Evolutionary conservation across 2,329 filamentous ascomycete species (phyloP), one percentile per base, ranked within the genome.

Genomic region (Fusarium musae): DNA sequence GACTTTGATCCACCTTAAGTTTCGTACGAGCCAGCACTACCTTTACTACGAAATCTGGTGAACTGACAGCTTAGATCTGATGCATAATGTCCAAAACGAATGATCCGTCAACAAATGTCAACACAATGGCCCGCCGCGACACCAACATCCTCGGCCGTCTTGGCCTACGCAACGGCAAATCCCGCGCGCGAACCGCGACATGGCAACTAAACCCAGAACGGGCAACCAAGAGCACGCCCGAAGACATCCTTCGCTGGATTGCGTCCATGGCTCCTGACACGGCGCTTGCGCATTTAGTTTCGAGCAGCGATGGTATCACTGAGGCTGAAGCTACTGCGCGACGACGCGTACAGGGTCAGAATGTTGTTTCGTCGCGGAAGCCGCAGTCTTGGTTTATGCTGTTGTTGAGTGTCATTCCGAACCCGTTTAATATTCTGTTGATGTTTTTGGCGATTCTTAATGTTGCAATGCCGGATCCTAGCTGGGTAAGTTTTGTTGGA

Each of bases 371-470:
- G 5, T 61, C 59, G 3, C 9, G 59, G 1, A 61, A 61, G 23
- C 59, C 59, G 11, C 59, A 57, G 23, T 56, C 49, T 26, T 61
- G 59, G 59, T 57, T 44, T 15, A 61, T 61, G 59, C 37, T 61
- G 4, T 54, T 61, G 16, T 3, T 61, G 5, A 57, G 37, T 36
- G 59, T 61, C 0, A 34, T 61, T 23, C 59, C 59, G 21, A 61
- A 61, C 9, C 59, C 59, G 23, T 61, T 61, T 17, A 61, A 61
- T 57, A 44, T 61, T 3, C 7, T 61, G 13, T n/a, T 61, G 49
- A 21, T 19, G 8, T 61, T 61, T 12, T 6, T 61, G 30, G 59
- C 59, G 9, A 61, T 61, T 10, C 37, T 61, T 3, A 61, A 57
- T 23, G 47, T 61, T 16, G 59, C 59, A 15, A 57, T 61, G 59